Percentiles rank a stretch among this genome's conserved stretches.
Evolutionary conservation across 2,329 filamentous ascomycete genomes (phyloP).

Genomic region (Tolypocladium ophioglossoides): DNA sequence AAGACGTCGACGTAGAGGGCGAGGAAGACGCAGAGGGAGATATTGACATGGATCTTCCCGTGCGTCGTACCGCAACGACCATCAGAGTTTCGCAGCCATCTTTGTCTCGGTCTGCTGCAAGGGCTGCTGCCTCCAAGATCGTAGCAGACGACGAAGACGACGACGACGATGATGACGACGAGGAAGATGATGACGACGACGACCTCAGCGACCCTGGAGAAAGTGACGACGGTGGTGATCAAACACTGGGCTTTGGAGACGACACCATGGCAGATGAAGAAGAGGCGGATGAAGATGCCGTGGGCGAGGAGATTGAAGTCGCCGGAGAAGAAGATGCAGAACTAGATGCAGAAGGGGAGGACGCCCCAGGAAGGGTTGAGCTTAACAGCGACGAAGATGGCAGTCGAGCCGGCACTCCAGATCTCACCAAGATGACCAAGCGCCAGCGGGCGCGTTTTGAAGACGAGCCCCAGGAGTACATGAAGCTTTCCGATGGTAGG

Average conservation of each 20-base stretch:
- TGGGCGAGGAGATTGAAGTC: slow-evolving; percentile 33
- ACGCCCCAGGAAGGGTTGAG: slow-evolving; percentile 25
- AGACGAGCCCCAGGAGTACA: slow-evolving; percentile 41
- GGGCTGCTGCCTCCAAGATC: slow-evolving; percentile 20
- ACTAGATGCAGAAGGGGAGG: slow-evolving; percentile 28
- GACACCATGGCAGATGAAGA: slow-evolving; percentile 37
- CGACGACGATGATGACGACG: slow-evolving; percentile 37
- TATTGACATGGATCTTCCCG: slow-evolving; percentile 32
- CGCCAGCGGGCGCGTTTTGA: slow-evolving; percentile 50
- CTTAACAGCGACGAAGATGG: slow-evolving; percentile 32
- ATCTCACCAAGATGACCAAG: slow-evolving; percentile 50
- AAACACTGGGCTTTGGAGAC: slow-evolving; percentile 28
- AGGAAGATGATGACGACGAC: slow-evolving; percentile 42
- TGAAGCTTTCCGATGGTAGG: slow-evolving; percentile 52
- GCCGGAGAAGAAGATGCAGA: slow-evolving; percentile 31
- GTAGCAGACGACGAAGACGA: slow-evolving; percentile 33
- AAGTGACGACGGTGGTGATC: slow-evolving; percentile 31
- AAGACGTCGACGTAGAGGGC: slow-evolving; percentile 32
- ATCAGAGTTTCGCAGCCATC: slow-evolving; percentile 38
- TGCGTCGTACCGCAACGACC: slow-evolving; percentile 20
- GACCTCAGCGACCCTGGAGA: slow-evolving; percentile 44
- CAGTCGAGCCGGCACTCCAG: slow-evolving; percentile 39
- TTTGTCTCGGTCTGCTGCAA: slow-evolving; percentile 21
- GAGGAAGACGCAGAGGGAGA: slow-evolving; percentile 35
- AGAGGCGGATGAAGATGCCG: slow-evolving; percentile 30